These are phyloP conservation scores for Mucor ambiguus DNA, from an alignment of 371 early-diverging fungal species.

Conservation along the genomic window DNA sequence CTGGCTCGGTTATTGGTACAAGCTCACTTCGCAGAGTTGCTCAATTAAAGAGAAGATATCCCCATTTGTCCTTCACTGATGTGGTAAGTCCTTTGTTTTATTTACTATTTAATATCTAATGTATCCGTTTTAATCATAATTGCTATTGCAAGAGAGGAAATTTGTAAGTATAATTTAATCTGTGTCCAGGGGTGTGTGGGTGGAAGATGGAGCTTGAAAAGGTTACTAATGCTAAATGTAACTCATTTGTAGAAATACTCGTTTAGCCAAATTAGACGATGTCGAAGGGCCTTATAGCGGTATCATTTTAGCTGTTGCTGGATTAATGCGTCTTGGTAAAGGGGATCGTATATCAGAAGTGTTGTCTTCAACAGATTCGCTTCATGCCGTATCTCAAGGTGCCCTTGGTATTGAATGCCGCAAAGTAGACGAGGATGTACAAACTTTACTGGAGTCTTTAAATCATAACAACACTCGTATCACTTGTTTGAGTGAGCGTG, in stretches of 20 bases:
- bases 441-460: constrained; percentile 57
- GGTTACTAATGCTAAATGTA: not conserved
- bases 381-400: constrained; percentile 96
- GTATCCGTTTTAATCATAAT: constrained; percentile 10
- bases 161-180: constrained; percentile 34
- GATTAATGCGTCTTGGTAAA: constrained; percentile 75
- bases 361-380: constrained; percentile 63
- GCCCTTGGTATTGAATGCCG: constrained; percentile 91
- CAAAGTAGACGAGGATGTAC: constrained; percentile 58
- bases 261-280: constrained; percentile 88
- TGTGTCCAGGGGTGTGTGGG: not conserved
- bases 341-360: constrained; percentile 72
- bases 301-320: constrained; percentile 90
- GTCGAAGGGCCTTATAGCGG: constrained; percentile 74
- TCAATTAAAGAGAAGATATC: constrained; percentile 82
- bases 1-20: constrained; percentile 89
- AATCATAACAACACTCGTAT: constrained; percentile 71
- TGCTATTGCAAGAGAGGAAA: constrained; percentile 40
- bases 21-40: constrained; percentile 90
- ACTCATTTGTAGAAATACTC: constrained; percentile 70
- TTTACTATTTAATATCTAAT: not conserved
- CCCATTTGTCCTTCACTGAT: constrained; percentile 78
- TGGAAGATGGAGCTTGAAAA: not conserved
- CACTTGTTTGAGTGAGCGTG: constrained; percentile 84
- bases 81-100: constrained; percentile 60